Percentiles rank a stretch among this genome's conserved stretches.
Conservation (phyloP, 2,329 filamentous ascomycete genomes). For the Aspergillus novoparasiticus region DNA sequence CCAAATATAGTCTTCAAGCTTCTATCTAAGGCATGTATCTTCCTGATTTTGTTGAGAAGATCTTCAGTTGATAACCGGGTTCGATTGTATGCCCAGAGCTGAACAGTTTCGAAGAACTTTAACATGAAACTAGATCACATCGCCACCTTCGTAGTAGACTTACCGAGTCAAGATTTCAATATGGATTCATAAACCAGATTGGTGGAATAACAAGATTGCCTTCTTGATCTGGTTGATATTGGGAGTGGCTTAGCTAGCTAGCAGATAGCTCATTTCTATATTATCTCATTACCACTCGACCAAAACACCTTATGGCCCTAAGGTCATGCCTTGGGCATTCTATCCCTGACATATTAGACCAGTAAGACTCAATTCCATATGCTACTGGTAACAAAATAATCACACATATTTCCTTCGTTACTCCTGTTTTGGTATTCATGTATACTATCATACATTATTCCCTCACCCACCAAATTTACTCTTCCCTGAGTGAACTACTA, state of each 20-base stretch:
- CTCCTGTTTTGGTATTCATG: background rate
- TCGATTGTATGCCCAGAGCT: background rate
- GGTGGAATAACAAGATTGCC: background rate
- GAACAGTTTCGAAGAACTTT: background rate
- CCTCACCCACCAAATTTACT: background rate
- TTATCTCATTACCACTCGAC: too few species aligned
- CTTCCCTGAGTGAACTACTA: constrained; percentile 1
- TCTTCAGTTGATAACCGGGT: background rate
- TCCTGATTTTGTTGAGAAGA: background rate
- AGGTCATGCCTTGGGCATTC: too few species aligned
- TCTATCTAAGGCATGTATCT: background rate
- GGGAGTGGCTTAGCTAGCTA: background rate
- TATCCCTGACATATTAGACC: too few species aligned
- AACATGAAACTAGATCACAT: background rate
- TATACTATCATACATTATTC: background rate
- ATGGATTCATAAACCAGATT: background rate
- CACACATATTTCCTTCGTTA: background rate
- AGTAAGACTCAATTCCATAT: background rate
- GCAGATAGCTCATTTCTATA: background rate
- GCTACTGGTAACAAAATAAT: background rate
- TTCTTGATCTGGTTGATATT: background rate
- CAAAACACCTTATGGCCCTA: too few species aligned
- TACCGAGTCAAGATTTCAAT: background rate
- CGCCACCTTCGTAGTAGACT: background rate
- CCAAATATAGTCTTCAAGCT: background rate